Evolutionary conservation across 306 rosid genomes (phyloP).

Genomic region (Acacia confusa): DNA sequence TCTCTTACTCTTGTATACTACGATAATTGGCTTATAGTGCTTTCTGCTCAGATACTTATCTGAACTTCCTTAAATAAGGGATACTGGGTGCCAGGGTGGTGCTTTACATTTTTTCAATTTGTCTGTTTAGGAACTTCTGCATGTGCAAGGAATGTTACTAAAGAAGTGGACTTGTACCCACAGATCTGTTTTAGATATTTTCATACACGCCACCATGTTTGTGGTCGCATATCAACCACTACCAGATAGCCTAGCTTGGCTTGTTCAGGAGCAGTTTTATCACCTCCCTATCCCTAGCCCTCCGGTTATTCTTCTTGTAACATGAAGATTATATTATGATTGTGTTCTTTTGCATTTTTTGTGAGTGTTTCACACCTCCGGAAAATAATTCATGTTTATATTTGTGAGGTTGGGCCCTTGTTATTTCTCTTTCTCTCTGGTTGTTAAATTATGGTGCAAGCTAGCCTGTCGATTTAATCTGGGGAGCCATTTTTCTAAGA

Average conservation of each 20-base stretch:
- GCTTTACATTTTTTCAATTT: background rate
- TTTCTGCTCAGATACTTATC: background rate
- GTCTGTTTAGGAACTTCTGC: background rate
- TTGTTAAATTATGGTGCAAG: background rate
- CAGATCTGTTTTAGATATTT: background rate
- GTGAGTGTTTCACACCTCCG: background rate
- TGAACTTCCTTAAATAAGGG: slow-evolving; percentile 5
- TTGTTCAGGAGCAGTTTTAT: slow-evolving; percentile 9
- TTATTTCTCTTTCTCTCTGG: background rate
- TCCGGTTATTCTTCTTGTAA: background rate
- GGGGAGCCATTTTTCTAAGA: slow-evolving; percentile 5
- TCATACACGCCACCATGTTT: background rate
- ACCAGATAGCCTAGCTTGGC: slow-evolving; percentile 3
- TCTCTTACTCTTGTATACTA: background rate
- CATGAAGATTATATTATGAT: background rate
- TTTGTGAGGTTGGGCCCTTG: background rate
- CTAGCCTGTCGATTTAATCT: background rate
- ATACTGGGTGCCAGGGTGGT: background rate
- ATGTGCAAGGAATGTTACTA: background rate
- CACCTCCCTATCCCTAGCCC: background rate
- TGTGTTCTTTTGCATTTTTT: background rate
- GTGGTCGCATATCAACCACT: background rate
- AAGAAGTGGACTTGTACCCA: background rate
- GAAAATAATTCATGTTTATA: background rate
- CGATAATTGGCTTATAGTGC: background rate